Conservation (phyloP, 352 stramenopile genomes). For the Pythium aristosporum region DNA sequence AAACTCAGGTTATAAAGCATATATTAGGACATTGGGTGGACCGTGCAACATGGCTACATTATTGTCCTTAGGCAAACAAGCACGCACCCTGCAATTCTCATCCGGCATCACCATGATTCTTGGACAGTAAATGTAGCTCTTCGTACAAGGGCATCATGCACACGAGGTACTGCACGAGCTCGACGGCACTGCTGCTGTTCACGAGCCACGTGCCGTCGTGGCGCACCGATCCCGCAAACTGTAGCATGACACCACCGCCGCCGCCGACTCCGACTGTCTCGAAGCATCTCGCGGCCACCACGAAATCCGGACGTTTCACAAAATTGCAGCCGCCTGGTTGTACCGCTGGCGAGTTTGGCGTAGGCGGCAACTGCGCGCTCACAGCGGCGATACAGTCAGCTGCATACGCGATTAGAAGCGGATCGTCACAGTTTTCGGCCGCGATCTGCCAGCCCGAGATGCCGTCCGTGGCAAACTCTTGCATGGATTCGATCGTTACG, state of each 20-base stretch:
- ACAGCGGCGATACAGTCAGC: constrained; percentile 25
- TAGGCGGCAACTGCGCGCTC: constrained; percentile 18
- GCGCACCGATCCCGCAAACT: constrained; percentile 39
- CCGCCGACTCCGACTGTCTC: neutral
- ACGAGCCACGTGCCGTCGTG: constrained; percentile 35
- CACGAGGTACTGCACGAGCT: constrained; percentile 60
- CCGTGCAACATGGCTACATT: too few species aligned
- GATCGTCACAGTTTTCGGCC: constrained; percentile 51
- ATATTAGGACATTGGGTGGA: too few species aligned
- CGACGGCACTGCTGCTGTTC: constrained; percentile 30
- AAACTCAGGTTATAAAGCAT: too few species aligned
- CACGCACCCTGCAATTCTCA: neutral
- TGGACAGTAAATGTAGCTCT: constrained; percentile 43
- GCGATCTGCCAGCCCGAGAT: constrained; percentile 41
- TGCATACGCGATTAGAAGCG: constrained; percentile 48
- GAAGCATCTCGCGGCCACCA: constrained; percentile 13
- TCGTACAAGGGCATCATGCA: constrained; percentile 57
- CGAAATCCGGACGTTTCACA: constrained; percentile 5
- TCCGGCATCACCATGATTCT: neutral
- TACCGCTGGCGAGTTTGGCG: neutral
- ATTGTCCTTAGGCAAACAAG: neutral
- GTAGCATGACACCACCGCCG: constrained; percentile 28
- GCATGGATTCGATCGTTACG: constrained; percentile 43
- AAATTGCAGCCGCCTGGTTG: neutral
- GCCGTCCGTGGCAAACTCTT: constrained; percentile 23